Evolutionary conservation across 495 filamentous ascomycete genomes (phyloP).

Genomic region (Penicillium daleae): DNA sequence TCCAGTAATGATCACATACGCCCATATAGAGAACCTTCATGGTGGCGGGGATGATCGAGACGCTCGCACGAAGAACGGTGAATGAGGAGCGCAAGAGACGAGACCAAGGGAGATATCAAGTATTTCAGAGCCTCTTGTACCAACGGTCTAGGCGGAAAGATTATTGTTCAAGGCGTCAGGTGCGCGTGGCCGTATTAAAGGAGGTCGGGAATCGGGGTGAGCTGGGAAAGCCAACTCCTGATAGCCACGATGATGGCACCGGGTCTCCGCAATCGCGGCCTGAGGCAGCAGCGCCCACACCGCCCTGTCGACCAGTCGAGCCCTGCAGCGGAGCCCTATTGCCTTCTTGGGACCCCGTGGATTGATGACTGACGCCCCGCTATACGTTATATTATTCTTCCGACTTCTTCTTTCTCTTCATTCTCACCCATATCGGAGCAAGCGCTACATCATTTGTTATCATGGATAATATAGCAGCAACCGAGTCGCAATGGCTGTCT

Average conservation of each 20-base stretch:
- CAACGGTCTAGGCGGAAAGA: neutral
- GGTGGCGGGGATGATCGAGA: slow-evolving; percentile 39
- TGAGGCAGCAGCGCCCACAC: slow-evolving; percentile 18
- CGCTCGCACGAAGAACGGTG: slow-evolving; percentile 13
- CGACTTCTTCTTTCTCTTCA: slow-evolving; percentile 1
- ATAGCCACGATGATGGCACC: slow-evolving; percentile 25
- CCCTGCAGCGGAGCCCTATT: slow-evolving; percentile 22
- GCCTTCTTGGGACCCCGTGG: slow-evolving; percentile 15
- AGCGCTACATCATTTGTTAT: neutral
- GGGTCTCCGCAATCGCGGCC: slow-evolving; percentile 22
- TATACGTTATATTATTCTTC: neutral
- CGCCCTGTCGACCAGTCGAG: slow-evolving; percentile 15
- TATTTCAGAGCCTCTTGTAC: neutral
- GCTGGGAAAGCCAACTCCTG: slow-evolving; percentile 20
- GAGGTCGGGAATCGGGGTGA: neutral
- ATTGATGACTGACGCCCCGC: slow-evolving; percentile 8
- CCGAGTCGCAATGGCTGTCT: slow-evolving; percentile 70
- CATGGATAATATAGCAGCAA: slow-evolving; percentile 40
- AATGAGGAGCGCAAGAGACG: neutral
- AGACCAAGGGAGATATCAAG: neutral
- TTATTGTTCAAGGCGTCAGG: slow-evolving; percentile 5
- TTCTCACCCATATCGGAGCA: neutral
- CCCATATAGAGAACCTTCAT: slow-evolving; percentile 97
- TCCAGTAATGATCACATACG: slow-evolving; percentile 53
- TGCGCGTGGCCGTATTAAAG: slow-evolving; percentile 6